These are phyloP conservation scores for Neurospora sp. DNA, from an alignment of 495 filamentous ascomycete species.

Conservation along the genomic window DNA sequence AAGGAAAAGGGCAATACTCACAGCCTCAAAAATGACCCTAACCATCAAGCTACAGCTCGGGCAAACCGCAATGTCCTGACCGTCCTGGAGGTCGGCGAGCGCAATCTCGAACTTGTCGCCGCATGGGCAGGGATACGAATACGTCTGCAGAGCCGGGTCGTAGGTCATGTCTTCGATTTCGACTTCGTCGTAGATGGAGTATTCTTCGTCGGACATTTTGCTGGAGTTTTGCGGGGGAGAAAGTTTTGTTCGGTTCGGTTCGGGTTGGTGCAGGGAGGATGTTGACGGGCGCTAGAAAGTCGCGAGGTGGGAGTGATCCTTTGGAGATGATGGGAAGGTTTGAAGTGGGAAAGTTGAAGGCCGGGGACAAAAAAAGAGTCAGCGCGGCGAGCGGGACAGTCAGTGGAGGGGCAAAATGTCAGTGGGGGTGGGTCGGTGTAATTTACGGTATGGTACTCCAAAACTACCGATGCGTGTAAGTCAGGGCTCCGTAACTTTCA, in stretches of 20 bases:
- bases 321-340: not conserved
- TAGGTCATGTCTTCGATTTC: constrained; percentile 99
- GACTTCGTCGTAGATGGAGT: constrained; percentile 92
- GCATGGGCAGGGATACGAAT: constrained; percentile 93
- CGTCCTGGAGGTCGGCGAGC: constrained; percentile 74
- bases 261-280: not conserved
- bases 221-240: not conserved
- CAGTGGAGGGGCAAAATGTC: not conserved
- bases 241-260: not conserved
- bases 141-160: constrained; percentile 71
- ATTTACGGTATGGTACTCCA: not conserved
- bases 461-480: not conserved
- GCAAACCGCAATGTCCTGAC: constrained; percentile 86
- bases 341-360: not conserved
- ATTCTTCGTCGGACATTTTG: constrained; percentile 51
- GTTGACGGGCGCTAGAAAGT: not conserved
- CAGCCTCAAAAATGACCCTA: constrained; percentile 79
- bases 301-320: not conserved
- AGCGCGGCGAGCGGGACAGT: not conserved
- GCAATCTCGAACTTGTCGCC: constrained; percentile 95
- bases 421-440: not conserved
- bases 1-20: constrained; percentile 30
- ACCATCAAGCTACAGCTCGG: constrained; percentile 97
- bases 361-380: not conserved
- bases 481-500: not conserved